Evolutionary conservation across 257 asterid species (phyloP).

Genomic region (Nemophila menziesii): DNA sequence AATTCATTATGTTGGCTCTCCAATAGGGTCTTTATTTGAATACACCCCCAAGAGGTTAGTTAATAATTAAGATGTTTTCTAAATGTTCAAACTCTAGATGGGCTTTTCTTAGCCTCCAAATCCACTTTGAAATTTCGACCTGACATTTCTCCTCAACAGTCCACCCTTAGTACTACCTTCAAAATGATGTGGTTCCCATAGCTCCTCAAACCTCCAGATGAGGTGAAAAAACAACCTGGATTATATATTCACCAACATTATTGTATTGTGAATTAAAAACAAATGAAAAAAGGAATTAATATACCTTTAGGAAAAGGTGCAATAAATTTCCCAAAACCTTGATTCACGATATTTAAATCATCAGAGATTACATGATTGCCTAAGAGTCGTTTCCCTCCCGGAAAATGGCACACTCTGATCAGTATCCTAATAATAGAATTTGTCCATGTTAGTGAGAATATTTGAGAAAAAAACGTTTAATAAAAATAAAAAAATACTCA

Average conservation of each 20-base stretch:
- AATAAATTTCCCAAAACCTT: conserved; percentile 2
- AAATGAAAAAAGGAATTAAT: background rate
- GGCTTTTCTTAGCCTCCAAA: conserved; percentile 48
- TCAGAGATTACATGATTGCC: background rate
- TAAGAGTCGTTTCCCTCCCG: background rate
- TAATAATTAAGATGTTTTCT: no score
- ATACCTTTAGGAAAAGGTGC: conserved; percentile 3
- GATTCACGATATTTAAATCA: conserved; percentile 2
- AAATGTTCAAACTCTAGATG: no score
- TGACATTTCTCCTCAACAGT: conserved; percentile 84
- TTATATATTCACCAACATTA: background rate
- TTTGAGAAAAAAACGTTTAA: background rate
- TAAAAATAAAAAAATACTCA: background rate
- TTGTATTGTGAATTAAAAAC: background rate
- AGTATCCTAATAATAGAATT: background rate
- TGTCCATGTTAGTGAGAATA: background rate
- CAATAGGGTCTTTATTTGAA: no score
- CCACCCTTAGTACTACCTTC: conserved; percentile 88
- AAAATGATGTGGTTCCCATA: conserved; percentile 85
- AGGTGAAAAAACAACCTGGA: conserved; percentile 82
- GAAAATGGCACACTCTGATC: background rate
- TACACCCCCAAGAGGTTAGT: no score
- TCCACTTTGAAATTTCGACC: conserved; percentile 83
- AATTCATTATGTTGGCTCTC: no score
- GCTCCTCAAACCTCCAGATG: conserved; percentile 88